A percentile compares a stretch with the other conserved stretches of the same genome.
Conservation (phyloP, 345 rosid species). For the Pugionium dolabratum region DNA sequence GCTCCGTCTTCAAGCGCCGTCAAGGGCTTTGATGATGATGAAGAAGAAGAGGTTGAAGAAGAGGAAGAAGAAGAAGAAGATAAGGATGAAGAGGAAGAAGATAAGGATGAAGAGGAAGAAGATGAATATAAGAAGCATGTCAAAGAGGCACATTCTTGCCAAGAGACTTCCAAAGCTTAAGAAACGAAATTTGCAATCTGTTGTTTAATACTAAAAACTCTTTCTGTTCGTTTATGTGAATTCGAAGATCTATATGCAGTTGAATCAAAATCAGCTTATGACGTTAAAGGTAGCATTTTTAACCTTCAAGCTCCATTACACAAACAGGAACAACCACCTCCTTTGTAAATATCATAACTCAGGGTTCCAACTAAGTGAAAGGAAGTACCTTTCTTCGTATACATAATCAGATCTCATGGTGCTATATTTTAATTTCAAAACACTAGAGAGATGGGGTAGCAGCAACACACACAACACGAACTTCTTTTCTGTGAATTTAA, state of each 20-base stretch:
- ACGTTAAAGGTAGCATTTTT: neutral
- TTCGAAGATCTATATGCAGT: slow-evolving; percentile 16
- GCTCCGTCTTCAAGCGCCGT: slow-evolving; percentile 54
- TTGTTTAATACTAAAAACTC: slow-evolving; percentile 10
- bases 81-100: slow-evolving; percentile 69
- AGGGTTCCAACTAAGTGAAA: slow-evolving; percentile 34
- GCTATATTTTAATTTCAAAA: slow-evolving; percentile 38
- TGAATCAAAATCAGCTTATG: slow-evolving; percentile 4
- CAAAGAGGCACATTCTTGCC: slow-evolving; percentile 85
- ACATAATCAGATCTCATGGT: slow-evolving; percentile 34
- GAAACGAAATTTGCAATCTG: neutral
- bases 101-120: slow-evolving; percentile 71
- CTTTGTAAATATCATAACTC: slow-evolving; percentile 31
- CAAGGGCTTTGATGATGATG: slow-evolving; percentile 71
- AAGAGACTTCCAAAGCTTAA: slow-evolving; percentile 62
- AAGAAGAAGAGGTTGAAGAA: slow-evolving; percentile 60
- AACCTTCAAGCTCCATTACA: slow-evolving; percentile 22
- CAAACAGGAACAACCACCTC: slow-evolving; percentile 12
- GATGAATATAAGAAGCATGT: slow-evolving; percentile 75
- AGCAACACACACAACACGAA: slow-evolving; percentile 27
- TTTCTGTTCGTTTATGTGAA: slow-evolving; percentile 18
- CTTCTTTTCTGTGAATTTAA: neutral
- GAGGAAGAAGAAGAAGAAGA: slow-evolving; percentile 61
- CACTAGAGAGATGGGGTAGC: slow-evolving; percentile 22
- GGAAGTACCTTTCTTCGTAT: slow-evolving; percentile 32